Evolutionary conservation across 2,329 filamentous ascomycete genomes (phyloP), one percentile per base, ranked within the genome.

Genomic region (Calonectria leucothoes): DNA sequence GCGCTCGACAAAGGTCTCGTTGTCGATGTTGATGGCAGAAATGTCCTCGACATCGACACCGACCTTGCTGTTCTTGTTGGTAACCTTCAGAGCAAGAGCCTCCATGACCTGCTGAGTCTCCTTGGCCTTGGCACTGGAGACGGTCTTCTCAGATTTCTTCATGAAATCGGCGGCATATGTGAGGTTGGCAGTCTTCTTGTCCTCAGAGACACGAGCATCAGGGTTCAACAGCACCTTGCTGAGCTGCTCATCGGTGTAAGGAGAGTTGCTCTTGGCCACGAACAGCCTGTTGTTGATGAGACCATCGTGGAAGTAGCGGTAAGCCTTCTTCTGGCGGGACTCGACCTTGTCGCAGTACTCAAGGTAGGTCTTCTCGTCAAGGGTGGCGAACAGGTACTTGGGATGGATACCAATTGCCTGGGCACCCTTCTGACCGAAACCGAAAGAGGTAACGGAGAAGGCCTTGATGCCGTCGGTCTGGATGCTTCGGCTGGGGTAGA

Each of bases 401-500:
- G 97, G 95, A 85, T 99, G 97, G 66, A 99, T 94, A 89, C 96
- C 97, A 82, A 99, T 97, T 52, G 94, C 96, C 86, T 99, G 97
- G 31, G 97, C 95, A 83, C 97, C 97, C 92, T 99, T 99, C 86
- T 99, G 97, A 79, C 97, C 97, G 89, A 99, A 99, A 86, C 97
- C 97, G 85, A 99, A 99, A 0, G 97, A 99, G 8, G 97, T 99
- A 76, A 99, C 95, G 1, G 95, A 98, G 91, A 99, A 98, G 17
- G 97, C 97, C 88, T 98, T 99, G 89, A 99, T 90, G 76, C 97
- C 97, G 82, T 99, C 97, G 10, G 97, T 99, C 88, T 99, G 97
- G 80, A 99, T 96, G 85, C 92, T 94, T 81, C 94, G 94, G 87
- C 94, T 98, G 59, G 97, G 97, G 87, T 98, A 99, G 76, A 98